Percentiles rank a stretch among this genome's conserved stretches.
Evolutionary conservation across 148 eudicot species (phyloP).

Genomic region (Pharnaceum exiguum): DNA sequence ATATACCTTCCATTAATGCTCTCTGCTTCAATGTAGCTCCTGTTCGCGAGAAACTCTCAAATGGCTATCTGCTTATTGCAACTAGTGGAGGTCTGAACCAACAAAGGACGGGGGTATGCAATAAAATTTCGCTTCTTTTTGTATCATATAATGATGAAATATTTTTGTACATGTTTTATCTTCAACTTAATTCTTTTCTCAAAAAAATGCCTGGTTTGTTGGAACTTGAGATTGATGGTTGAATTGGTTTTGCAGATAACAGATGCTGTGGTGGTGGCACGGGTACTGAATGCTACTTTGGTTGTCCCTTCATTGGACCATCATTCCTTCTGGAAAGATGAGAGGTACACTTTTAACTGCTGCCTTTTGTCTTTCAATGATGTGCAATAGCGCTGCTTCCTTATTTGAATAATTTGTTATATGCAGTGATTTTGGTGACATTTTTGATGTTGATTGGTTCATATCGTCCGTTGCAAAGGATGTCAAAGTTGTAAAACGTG

Average conservation of each 20-base stretch:
- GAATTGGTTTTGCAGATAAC: conserved; percentile 53
- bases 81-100: conserved; percentile 97
- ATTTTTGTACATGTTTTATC: no score
- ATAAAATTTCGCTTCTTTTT: conserved; percentile 9
- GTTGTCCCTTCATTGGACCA: conserved; percentile 92
- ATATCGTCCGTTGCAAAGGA: conserved; percentile 78
- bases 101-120: conserved; percentile 93
- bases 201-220: background rate
- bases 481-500: conserved; percentile 71
- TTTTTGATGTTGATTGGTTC: conserved; percentile 96
- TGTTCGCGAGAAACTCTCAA: conserved; percentile 52
- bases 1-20: conserved; percentile 13
- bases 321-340: conserved; percentile 93
- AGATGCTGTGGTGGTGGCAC: conserved; percentile 95
- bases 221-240: conserved; percentile 10
- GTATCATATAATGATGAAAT: no score
- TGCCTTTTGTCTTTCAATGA: background rate
- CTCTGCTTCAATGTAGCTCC: conserved; percentile 48
- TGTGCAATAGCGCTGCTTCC: background rate
- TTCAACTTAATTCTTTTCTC: no score
- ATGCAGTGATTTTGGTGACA: conserved; percentile 86
- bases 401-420: conserved; percentile 8
- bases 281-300: conserved; percentile 88
- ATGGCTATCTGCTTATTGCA: conserved; percentile 92
- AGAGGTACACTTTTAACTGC: conserved; percentile 39